phyloP scores from a whole-genome alignment of 768 basidiomycete species.

The Gyrodon lividus region DNA sequence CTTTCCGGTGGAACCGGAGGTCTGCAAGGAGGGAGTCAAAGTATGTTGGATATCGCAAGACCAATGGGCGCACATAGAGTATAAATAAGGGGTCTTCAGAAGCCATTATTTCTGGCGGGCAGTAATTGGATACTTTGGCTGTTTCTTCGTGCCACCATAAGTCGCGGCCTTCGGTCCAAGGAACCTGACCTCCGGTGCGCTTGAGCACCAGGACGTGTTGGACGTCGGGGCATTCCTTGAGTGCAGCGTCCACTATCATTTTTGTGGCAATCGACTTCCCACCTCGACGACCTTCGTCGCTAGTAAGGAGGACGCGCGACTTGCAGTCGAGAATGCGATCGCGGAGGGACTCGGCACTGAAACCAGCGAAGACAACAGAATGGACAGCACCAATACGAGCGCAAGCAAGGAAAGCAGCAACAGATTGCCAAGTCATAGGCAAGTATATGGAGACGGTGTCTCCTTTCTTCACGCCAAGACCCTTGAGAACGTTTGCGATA shows the following conservation, averaged over 20 bases:
- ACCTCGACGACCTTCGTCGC: slow-evolving; percentile 91
- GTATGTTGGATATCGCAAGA: neutral
- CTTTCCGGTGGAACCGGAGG: slow-evolving; percentile 91
- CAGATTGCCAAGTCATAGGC: slow-evolving; percentile 94
- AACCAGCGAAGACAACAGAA: slow-evolving; percentile 97
- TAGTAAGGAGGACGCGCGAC: slow-evolving; percentile 89
- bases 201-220: slow-evolving; percentile 89
- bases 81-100: slow-evolving; percentile 98
- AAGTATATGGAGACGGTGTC: slow-evolving; percentile 93
- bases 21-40: slow-evolving; percentile 45
- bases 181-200: slow-evolving; percentile 80
- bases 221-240: slow-evolving; percentile 80
- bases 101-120: slow-evolving; percentile 83
- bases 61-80: slow-evolving; percentile 74
- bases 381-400: slow-evolving; percentile 96
- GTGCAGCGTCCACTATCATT: slow-evolving; percentile 87
- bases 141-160: slow-evolving; percentile 97
- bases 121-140: slow-evolving; percentile 80
- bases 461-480: slow-evolving; percentile 89
- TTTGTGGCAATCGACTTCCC: slow-evolving; percentile 96
- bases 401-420: slow-evolving; percentile 95
- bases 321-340: slow-evolving; percentile 90
- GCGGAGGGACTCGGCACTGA: slow-evolving; percentile 90
- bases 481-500: slow-evolving; percentile 89
- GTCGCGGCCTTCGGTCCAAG: slow-evolving; percentile 83